Base-by-base conservation (phyloP, 768 basidiomycete genomes). In the Leccinum fibrillosum region DNA sequence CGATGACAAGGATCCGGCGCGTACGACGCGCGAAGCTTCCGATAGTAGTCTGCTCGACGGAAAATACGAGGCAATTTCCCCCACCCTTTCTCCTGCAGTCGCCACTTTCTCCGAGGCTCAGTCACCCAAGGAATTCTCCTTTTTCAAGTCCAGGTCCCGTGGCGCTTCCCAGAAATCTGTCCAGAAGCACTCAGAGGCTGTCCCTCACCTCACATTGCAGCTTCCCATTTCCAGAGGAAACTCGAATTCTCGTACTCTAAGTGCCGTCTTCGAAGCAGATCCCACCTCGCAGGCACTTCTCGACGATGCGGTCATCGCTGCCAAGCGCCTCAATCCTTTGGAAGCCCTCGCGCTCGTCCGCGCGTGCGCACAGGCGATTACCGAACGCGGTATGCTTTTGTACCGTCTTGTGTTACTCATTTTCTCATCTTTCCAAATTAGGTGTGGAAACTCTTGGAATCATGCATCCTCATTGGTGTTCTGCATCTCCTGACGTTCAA, bases 401-500 rank as follows among this genome's bases (percentile, higher is more conserved):
- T 28, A 6, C 61, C 45, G 23, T 66, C 52, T 25, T 15, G 34
- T 26, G 19, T 53, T 21, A 47, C 19, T 64, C 30, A 60, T 32
- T 30, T 1, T 30, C 63, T 60, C 56, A 60, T 12, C 35, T 9
- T 4, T 0, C 49, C 49, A 54, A 49, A 49, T 59, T 59, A 92
- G 90, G 90, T n/a, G 77, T 91, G 52, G 89, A 91, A 69, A 85
- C 86, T 4, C 84, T 89, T 49, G 91, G 90, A 19, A 78, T 92
- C 49, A 92, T 92, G 88, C 88, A 88, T 64, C 89, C 91, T 5
- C 87, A 92, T 69, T 92, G 88, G 90, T 79, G 88, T 69, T 86
- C 89, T 42, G 79, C 90, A 9, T 90, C 88, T 6, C 82, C 83
- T 8, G 81, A 83, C 10, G 72, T 80, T n/a, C 90, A 92, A 70